Percentiles rank a stretch among this genome's conserved stretches.
These are phyloP conservation scores for Entomortierella chlamydospora DNA, from an alignment of 192 early-diverging fungal genomes.

Conservation along the genomic window DNA sequence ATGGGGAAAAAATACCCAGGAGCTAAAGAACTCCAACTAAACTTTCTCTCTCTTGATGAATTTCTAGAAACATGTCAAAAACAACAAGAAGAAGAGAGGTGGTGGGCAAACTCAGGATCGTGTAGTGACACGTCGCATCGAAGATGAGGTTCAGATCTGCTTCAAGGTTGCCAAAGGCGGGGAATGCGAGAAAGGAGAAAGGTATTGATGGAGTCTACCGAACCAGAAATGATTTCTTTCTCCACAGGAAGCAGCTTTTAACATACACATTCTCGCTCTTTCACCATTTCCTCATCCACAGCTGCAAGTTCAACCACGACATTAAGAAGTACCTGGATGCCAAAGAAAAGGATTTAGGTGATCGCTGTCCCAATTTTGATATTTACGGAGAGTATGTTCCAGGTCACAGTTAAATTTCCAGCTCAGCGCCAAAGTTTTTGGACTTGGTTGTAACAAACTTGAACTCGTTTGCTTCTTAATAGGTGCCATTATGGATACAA, in stretches of 20 bases:
- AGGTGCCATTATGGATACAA: slow-evolving; percentile 73
- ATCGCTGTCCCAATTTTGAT: slow-evolving; percentile 76
- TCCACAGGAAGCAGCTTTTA: no score
- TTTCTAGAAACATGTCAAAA: slow-evolving; percentile 44
- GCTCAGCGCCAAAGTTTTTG: not conserved
- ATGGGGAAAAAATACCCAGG: no score
- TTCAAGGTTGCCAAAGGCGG: slow-evolving; percentile 43
- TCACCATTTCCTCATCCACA: not conserved
- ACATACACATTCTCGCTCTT: not conserved
- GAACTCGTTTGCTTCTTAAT: not conserved
- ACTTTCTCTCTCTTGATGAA: not conserved
- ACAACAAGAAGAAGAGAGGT: slow-evolving; percentile 40
- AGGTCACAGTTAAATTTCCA: no score
- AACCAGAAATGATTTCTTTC: no score
- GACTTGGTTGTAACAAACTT: not conserved
- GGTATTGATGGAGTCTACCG: slow-evolving; percentile 12
- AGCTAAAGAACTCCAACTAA: no score
- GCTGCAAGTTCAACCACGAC: slow-evolving; percentile 88
- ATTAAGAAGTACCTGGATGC: slow-evolving; percentile 71
- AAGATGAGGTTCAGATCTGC: slow-evolving; percentile 41
- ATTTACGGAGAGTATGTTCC: slow-evolving; percentile 75
- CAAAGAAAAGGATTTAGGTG: slow-evolving; percentile 84
- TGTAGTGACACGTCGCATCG: slow-evolving; percentile 48
- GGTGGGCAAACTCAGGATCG: slow-evolving; percentile 50
- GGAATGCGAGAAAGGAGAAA: slow-evolving; percentile 41